Percentiles rank a stretch among this genome's conserved stretches.
phyloP scores from a whole-genome alignment of 78 protist genomes.

The Dictyostelium capitatum region DNA sequence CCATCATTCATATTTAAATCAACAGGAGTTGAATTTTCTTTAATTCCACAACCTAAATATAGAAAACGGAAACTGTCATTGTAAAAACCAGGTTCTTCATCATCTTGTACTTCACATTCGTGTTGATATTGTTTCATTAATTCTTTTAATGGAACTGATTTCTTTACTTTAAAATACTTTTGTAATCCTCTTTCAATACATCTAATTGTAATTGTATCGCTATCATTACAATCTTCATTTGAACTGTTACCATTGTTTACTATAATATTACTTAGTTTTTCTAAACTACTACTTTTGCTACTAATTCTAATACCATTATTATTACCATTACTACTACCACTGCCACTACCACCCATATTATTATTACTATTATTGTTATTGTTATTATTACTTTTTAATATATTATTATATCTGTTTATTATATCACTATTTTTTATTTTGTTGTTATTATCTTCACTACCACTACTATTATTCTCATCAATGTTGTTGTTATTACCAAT shows the following conservation, averaged over 20 bases:
- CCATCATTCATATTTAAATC: slow-evolving; percentile 14
- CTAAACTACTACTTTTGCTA: background rate
- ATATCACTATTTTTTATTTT: no score
- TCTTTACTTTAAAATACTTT: background rate
- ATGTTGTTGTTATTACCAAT: background rate
- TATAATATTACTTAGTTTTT: background rate
- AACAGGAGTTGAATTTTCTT: background rate
- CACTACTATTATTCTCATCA: background rate
- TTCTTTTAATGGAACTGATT: background rate
- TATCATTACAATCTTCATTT: background rate
- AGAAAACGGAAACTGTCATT: slow-evolving; percentile 2
- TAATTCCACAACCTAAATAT: background rate
- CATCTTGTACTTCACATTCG: slow-evolving; percentile 1
- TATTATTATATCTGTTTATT: no score
- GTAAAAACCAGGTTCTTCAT: slow-evolving; percentile 1
- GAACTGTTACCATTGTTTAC: background rate
- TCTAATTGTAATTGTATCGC: slow-evolving; percentile 5
- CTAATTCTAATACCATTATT: background rate
- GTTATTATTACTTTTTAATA: no score
- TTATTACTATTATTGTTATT: no score
- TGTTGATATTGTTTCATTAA: background rate
- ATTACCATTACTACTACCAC: background rate
- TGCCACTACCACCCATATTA: background rate
- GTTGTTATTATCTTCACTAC: no score
- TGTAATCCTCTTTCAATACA: slow-evolving; percentile 13